A percentile compares a stretch with the other conserved stretches of the same genome.
Conservation (phyloP, 192 early-diverging fungal species). For the Coemansia biformis region DNA sequence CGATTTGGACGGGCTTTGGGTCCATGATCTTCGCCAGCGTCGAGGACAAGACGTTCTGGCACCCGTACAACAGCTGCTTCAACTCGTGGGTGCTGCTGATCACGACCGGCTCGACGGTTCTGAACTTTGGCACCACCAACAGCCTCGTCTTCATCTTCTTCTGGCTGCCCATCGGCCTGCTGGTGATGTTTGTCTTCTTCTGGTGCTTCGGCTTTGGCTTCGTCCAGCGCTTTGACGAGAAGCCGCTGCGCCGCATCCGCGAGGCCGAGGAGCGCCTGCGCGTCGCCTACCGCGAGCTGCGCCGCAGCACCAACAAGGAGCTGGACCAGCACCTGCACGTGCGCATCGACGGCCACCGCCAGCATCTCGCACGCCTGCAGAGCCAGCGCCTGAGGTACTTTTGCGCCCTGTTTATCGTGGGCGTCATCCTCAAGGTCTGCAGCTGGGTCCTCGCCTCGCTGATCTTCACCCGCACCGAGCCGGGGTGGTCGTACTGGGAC, state of each 20-base stretch:
- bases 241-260: constrained; percentile 34
- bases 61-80: constrained; percentile 50
- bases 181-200: constrained; percentile 47
- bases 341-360: constrained; percentile 23
- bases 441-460: constrained; percentile 38
- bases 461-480: constrained; percentile 38
- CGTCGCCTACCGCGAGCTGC: constrained; percentile 25
- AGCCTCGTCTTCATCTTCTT: constrained; percentile 49
- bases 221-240: constrained; percentile 46
- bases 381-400: constrained; percentile 35
- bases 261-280: constrained; percentile 30
- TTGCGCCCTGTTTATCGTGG: constrained; percentile 21
- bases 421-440: constrained; percentile 39
- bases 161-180: constrained; percentile 49
- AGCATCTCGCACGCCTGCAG: constrained; percentile 13
- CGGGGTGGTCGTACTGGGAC: constrained; percentile 49
- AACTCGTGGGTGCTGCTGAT: constrained; percentile 40
- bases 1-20: constrained; percentile 50
- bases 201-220: constrained; percentile 43
- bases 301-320: constrained; percentile 23
- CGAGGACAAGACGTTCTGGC: constrained; percentile 28
- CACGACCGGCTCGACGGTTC: constrained; percentile 35
- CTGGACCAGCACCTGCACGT: neutral
- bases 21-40: constrained; percentile 40
- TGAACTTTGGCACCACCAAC: constrained; percentile 25